Evolutionary conservation across 176 grass and related monocot species (phyloP), one percentile per base, ranked within the genome.

Genomic region (Oryza punctata): DNA sequence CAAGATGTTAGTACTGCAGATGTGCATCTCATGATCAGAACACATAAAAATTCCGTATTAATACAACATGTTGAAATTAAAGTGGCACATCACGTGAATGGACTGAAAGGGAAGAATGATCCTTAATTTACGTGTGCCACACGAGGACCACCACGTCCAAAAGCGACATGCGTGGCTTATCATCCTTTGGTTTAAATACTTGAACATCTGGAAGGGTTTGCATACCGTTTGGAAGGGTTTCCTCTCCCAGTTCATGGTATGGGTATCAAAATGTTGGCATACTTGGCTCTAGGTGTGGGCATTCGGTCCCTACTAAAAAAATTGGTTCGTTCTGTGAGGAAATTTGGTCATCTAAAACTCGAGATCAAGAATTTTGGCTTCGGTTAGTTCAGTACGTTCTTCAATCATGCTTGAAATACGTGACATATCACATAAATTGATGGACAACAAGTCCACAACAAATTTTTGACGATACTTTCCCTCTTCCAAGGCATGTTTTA

Each of bases 51-150:
- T 15, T 5, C 72, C 63, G 4, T 29, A 64, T n/a, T 28, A 60
- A 38, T 15, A 12, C 67, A 46, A 65, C 38, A 70, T 44, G 64
- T 33, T 37, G 69, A 30, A 74, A 54, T 7, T 11, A 57, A 19
- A 45, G 74, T 64, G 80, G 80, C 12, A 54, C 57, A 66, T 83
- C 86, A 88, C 74, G 75, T 83, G 85, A 87, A 6, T 18, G 63
- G 12, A 10, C 35, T 76, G 85, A 87, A 69, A 60, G 85, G 24
- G 74, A 60, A 23, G 61, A 35, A 68, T 74, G 70, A 5, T 18
- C 16, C 61, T 81, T 54, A 54, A 54, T 54, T 84, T 76, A 52
- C 63, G 67, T 60, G 23, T 65, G 26, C 75, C 29, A 60, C 29
- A 60, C 35, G 24, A 43, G 70, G 49, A 70, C 65, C 65, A 69